A percentile compares a stretch with the other conserved stretches of the same genome.
Conservation (phyloP, 73 alveolate species). For the Paramecium octaurelia region DNA sequence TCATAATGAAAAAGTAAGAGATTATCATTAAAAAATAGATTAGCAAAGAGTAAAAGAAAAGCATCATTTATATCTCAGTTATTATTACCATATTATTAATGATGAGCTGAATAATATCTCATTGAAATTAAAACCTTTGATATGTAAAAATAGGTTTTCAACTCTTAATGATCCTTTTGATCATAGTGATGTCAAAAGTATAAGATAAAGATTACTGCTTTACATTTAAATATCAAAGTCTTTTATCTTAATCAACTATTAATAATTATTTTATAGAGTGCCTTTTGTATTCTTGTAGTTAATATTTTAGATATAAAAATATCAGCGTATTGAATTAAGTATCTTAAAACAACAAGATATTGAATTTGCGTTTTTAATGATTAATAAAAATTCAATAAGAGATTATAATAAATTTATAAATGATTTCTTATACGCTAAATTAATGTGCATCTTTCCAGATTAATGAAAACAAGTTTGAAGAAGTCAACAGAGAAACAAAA, state of each 20-base stretch:
- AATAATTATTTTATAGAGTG: too few relatives aligned
- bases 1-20: too few relatives aligned
- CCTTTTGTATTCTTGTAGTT: too few relatives aligned
- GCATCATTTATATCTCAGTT: too few relatives aligned
- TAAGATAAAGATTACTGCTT: background rate
- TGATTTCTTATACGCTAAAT: background rate
- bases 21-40: too few relatives aligned
- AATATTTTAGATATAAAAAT: too few relatives aligned
- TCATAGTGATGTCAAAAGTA: background rate
- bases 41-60: too few relatives aligned
- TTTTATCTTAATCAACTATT: background rate
- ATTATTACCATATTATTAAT: too few relatives aligned
- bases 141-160: background rate
- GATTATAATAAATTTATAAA: background rate
- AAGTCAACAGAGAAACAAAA: background rate
- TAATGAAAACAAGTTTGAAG: background rate
- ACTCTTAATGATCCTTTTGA: background rate
- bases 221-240: background rate
- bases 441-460: background rate
- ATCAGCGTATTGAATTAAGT: too few relatives aligned
- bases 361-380: background rate
- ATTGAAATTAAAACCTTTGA: too few relatives aligned
- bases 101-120: too few relatives aligned
- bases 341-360: background rate
- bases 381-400: background rate